Base-by-base conservation (phyloP, 2,329 filamentous ascomycete species). In the Claviceps capensis region DNA sequence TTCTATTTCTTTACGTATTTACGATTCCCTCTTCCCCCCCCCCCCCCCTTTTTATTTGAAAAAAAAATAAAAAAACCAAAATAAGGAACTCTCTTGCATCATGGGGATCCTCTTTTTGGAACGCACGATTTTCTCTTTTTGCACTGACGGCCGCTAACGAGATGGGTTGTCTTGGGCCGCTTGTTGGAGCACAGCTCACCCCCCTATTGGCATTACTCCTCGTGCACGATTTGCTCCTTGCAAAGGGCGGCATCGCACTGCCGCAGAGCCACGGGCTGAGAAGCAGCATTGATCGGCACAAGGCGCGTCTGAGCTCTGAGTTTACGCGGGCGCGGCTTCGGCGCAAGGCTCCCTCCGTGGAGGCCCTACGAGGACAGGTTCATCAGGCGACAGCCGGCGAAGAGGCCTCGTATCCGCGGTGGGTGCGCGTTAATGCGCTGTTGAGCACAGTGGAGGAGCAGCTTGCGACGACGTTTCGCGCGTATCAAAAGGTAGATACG, bases 401-500 rank as follows among this genome's bases (percentile, higher is more conserved):
- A 26, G 71, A 77, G 55, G 69, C 76, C 37, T 69, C 71, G 42
- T 86, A 91, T 62, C 90, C 89, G n/a, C 81, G 93, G 51, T 98
- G 93, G 93, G 81, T 95, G 42, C 81, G 93, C 2, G 75, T 97
- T 56, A 98, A 97, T 63, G 81, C 83, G 0, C 69, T 96, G 13
- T 83, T 82, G 59, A 83, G 82, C 11, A 83, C 76, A 0, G 64
- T 95, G 5, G 75, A 83, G 17, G 75, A 82, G 4, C 85, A 95
- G 67, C 70, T 95, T n/a, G 70, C 74, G 16, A 82, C 79, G 0
- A 91, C 86, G 0, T 95, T 97, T 65, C 67, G 75, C 1, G 73
- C 71, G 1, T 91, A 83, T 59, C 67, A 71, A 19, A 71, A 73
- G 46, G 81, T 82, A 1, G 62, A 69, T 0, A 72, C 71, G 0